Conservation (phyloP, 768 basidiomycete genomes). For the Dacryopinax spathularia region DNA sequence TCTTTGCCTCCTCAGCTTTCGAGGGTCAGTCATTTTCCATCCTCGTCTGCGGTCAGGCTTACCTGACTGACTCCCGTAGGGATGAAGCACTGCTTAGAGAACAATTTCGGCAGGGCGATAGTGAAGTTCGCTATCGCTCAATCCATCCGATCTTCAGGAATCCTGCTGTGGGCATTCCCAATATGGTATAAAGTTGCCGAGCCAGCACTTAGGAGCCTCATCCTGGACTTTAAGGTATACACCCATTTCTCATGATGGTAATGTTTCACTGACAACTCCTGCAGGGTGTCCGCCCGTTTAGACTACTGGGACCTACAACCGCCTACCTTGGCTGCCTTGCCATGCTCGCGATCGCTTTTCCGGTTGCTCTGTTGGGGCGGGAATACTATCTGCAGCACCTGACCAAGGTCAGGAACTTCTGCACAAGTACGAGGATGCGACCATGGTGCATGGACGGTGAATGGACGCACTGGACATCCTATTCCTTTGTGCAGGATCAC, state of each 20-base stretch:
- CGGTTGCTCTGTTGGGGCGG: neutral
- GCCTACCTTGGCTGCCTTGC: neutral
- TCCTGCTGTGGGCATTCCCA: conserved; percentile 62
- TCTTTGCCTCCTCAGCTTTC: conserved; percentile 73
- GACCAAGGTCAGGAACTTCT: neutral
- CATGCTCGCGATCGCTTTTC: neutral
- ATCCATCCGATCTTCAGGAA: conserved; percentile 62
- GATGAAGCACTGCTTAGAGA: conserved; percentile 41
- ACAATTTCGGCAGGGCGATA: conserved; percentile 42
- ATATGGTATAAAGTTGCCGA: conserved; percentile 53
- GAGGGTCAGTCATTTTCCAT: conserved; percentile 31
- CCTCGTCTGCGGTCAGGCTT: neutral
- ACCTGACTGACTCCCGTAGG: conserved; percentile 25
- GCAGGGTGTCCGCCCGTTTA: neutral
- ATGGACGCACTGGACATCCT: neutral
- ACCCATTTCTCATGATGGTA: neutral
- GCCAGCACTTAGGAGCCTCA: conserved; percentile 31
- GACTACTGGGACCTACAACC: neutral
- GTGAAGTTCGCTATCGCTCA: conserved; percentile 49
- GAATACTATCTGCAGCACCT: neutral
- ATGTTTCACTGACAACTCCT: neutral
- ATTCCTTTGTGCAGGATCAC: neutral
- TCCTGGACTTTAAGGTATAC: neutral
- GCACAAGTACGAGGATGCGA: neutral
- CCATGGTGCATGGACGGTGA: neutral